phyloP scores from a whole-genome alignment of 2,329 filamentous ascomycete species.

The Curvularia sp. region DNA sequence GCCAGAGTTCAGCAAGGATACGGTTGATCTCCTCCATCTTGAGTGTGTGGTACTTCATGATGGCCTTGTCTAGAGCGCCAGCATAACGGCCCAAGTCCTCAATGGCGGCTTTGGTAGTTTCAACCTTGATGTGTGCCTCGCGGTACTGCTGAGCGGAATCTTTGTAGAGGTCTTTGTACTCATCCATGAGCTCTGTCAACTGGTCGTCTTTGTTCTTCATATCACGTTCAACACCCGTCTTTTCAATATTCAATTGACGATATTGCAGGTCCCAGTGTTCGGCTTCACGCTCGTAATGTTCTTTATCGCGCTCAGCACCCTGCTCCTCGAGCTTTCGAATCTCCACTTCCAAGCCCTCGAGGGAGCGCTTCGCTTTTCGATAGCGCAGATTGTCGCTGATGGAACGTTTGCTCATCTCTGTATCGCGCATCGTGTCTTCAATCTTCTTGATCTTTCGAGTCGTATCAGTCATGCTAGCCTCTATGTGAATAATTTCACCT shows the following conservation, averaged over 20 bases:
- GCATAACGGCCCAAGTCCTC: constrained; percentile 86
- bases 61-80: constrained; percentile 87
- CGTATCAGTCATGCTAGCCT: constrained; percentile 72
- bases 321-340: constrained; percentile 78
- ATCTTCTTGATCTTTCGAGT: constrained; percentile 78
- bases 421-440: constrained; percentile 77
- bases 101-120: constrained; percentile 89
- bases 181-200: constrained; percentile 72
- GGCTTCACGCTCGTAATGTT: constrained; percentile 75
- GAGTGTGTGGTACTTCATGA: constrained; percentile 93
- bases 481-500: constrained; percentile 68
- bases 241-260: constrained; percentile 74
- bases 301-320: constrained; percentile 83
- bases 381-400: constrained; percentile 90
- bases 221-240: constrained; percentile 75
- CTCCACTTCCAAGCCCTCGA: constrained; percentile 71
- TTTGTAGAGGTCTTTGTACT: constrained; percentile 88
- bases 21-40: constrained; percentile 99
- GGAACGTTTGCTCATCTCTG: constrained; percentile 82
- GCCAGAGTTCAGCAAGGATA: constrained; percentile 96
- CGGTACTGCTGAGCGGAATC: constrained; percentile 82
- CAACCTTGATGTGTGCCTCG: constrained; percentile 86
- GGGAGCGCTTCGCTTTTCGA: constrained; percentile 73
- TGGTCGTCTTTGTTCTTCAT: constrained; percentile 88
- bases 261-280: constrained; percentile 70